phyloP scores from a whole-genome alignment of 2,329 filamentous ascomycete species.

The Venturiaceae sp. region DNA sequence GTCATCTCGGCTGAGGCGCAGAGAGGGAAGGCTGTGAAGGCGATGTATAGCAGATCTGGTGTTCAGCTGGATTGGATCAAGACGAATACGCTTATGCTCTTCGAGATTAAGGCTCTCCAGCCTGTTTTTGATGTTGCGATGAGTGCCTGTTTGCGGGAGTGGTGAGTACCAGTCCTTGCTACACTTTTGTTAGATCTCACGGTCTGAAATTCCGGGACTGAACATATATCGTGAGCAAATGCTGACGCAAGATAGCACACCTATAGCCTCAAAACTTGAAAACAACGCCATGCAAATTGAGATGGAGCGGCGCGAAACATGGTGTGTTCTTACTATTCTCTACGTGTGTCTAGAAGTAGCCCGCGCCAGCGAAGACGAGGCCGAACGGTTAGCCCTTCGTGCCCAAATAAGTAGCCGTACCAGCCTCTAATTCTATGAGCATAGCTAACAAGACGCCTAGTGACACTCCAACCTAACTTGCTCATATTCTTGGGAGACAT shows the following conservation, averaged over 20 bases:
- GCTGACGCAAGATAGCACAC: neutral
- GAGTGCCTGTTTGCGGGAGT: slow-evolving; percentile 19
- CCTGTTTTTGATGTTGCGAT: slow-evolving; percentile 29
- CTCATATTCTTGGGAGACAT: slow-evolving; percentile 61
- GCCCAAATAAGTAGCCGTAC: slow-evolving; percentile 18
- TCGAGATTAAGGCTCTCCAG: slow-evolving; percentile 27
- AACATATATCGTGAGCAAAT: neutral
- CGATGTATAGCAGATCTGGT: slow-evolving; percentile 21
- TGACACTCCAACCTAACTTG: slow-evolving; percentile 40
- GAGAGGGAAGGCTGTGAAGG: slow-evolving; percentile 2
- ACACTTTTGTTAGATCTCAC: neutral
- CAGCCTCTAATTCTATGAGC: slow-evolving; percentile 11
- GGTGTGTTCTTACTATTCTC: slow-evolving; percentile 38
- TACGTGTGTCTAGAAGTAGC: slow-evolving; percentile 40
- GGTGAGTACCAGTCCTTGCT: neutral
- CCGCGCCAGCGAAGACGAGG: slow-evolving; percentile 22
- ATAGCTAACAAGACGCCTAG: neutral
- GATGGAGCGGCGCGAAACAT: slow-evolving; percentile 32
- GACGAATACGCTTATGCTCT: slow-evolving; percentile 31
- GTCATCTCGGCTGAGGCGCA: neutral
- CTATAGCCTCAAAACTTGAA: slow-evolving; percentile 3
- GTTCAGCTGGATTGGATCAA: slow-evolving; percentile 35
- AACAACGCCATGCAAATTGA: slow-evolving; percentile 23
- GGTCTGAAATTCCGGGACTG: neutral
- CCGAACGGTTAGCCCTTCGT: slow-evolving; percentile 12